Evolutionary conservation across 139 green algal genomes (phyloP), one percentile per base, ranked within the genome.

Genomic region (Volvox africanus): DNA sequence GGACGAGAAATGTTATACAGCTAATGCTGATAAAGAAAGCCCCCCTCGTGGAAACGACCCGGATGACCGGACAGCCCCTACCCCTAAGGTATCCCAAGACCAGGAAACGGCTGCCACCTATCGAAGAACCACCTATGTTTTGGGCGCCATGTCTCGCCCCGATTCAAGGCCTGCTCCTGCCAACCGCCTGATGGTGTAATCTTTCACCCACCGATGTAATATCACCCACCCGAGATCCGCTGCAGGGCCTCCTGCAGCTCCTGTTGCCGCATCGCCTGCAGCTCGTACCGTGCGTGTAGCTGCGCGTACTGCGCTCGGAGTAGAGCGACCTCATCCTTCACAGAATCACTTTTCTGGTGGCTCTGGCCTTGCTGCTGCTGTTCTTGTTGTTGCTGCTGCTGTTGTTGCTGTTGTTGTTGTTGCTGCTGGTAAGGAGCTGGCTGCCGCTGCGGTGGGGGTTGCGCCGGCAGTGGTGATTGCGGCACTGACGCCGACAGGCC

Each of bases 171-270:
- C 44, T 55, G 44, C 5, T 55, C 44, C 44, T 55, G 44, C 44
- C 44, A 55, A 5, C 5, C 44, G 44, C 44, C 44, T 55, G 44
- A 55, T 55, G 44, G 44, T 55, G 44, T 55, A 55, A 55, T 55
- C 44, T 55, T 55, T 55, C 44, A 55, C 44, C 44, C 44, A 55
- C 44, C 44, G 44, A 55, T 55, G 9, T 55, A 55, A 55, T 55
- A 55, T 16, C 80, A 37, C 80, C 13, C 84, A 89, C 84, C 84
- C 35, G 84, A 89, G 9, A 82, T 50, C 37, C 44, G 33, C 33
- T 36, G 84, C 75, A 91, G 30, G 1, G 35, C 61, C 13, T 65
- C 76, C 61, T 86, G 76, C 76, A 91, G 32, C 87, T 91, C 87
- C 75, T 50, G 76, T 61, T 91, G 87, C 32, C 87, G 75, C 20